A percentile compares a stretch with the other conserved stretches of the same genome.
These are phyloP conservation scores for Cladophialophora immunda DNA, from an alignment of 2,329 filamentous ascomycete genomes.

Conservation along the genomic window DNA sequence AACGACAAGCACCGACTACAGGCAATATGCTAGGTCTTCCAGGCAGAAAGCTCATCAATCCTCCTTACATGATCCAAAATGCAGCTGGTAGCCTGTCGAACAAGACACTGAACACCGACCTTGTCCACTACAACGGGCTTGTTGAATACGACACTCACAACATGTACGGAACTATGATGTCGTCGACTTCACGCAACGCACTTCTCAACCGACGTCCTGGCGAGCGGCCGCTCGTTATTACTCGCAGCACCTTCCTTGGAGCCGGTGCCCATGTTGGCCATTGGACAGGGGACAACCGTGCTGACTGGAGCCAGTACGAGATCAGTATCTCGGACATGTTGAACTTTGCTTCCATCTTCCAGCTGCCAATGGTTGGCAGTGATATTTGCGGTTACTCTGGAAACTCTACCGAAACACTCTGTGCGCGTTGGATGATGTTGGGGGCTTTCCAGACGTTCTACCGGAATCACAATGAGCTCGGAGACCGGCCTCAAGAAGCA, in stretches of 20 bases:
- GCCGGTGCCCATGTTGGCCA: constrained; percentile 68
- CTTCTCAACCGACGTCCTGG: constrained; percentile 72
- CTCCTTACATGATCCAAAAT: constrained; percentile 72
- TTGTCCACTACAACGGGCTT: constrained; percentile 73
- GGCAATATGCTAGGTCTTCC: constrained; percentile 64
- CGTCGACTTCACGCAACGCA: constrained; percentile 67
- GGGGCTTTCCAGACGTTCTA: constrained; percentile 80
- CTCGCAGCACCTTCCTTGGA: constrained; percentile 78
- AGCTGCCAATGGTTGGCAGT: constrained; percentile 72
- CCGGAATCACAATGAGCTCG: constrained; percentile 71
- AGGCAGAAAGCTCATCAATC: constrained; percentile 69
- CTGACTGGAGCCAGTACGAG: constrained; percentile 67
- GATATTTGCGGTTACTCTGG: constrained; percentile 79
- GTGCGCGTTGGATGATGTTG: constrained; percentile 77
- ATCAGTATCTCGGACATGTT: constrained; percentile 67
- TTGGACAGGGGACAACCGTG: constrained; percentile 70
- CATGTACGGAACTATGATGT: constrained; percentile 81
- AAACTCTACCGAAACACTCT: constrained; percentile 73
- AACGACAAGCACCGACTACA: constrained; percentile 29
- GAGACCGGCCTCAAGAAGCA: constrained; percentile 67
- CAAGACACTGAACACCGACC: constrained; percentile 71
- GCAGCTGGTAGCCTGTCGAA: constrained; percentile 62
- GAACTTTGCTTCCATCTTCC: constrained; percentile 70
- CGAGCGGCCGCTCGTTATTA: constrained; percentile 75
- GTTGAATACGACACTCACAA: constrained; percentile 80